These are phyloP conservation scores for Quercus parvula DNA, from an alignment of 306 rosid species.

Conservation along the genomic window DNA sequence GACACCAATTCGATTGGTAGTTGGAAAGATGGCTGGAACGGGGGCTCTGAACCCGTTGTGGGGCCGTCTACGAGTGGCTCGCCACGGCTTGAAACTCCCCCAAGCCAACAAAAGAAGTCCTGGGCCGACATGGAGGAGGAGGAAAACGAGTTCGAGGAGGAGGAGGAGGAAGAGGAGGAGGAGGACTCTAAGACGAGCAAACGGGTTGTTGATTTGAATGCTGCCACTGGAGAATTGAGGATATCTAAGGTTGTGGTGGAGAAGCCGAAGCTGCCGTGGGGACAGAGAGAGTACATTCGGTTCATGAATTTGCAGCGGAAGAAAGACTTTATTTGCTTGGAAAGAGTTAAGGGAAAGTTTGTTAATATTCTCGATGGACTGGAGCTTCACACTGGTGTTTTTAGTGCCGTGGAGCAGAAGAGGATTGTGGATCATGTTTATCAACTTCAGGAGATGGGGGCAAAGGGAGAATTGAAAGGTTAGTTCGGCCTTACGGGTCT, in stretches of 20 bases:
- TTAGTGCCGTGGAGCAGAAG: constrained; percentile 90
- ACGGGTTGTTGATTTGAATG: constrained; percentile 34
- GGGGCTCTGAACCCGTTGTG: constrained; percentile 16
- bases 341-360: constrained; percentile 64
- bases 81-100: constrained; percentile 23
- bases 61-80: constrained; percentile 31
- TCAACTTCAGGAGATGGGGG: constrained; percentile 66
- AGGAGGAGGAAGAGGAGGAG: constrained; percentile 39
- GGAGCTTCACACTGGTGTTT: constrained; percentile 78
- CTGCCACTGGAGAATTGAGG: constrained; percentile 28
- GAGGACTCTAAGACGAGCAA: constrained; percentile 22
- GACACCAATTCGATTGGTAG: constrained; percentile 56
- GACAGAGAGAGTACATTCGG: constrained; percentile 69
- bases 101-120: constrained; percentile 45
- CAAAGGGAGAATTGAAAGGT: constrained; percentile 79
- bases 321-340: constrained; percentile 68
- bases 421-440: constrained; percentile 62
- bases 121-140: constrained; percentile 99
- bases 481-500: constrained; percentile 1
- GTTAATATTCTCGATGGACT: constrained; percentile 81
- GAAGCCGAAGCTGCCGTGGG: constrained; percentile 71
- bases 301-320: constrained; percentile 59
- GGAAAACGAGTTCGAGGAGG: constrained; percentile 71
- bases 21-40: constrained; percentile 50
- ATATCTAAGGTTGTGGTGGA: constrained; percentile 36